A percentile compares a stretch with the other conserved stretches of the same genome.
Evolutionary conservation across 2,329 filamentous ascomycete genomes (phyloP).

Genomic region (Stemphylium beticola): DNA sequence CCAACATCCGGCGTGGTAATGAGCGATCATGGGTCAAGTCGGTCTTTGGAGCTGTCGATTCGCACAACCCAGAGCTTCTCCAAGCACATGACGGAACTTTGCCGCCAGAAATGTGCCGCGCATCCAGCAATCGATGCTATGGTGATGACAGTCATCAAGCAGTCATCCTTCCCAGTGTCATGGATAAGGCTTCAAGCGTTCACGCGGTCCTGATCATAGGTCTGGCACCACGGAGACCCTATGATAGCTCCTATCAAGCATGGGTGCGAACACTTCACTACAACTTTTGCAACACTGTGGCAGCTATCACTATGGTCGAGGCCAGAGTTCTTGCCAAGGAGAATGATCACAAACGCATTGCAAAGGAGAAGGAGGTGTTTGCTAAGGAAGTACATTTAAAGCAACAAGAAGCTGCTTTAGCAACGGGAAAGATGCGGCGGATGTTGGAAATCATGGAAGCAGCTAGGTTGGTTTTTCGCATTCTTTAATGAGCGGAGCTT

Average conservation of each 20-base stretch:
- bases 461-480: not conserved
- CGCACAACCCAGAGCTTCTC: not conserved
- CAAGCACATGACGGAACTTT: not conserved
- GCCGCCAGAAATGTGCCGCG: not conserved
- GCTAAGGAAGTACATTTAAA: not conserved
- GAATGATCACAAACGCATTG: constrained; percentile 1
- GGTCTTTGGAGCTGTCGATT: not conserved
- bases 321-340: not conserved
- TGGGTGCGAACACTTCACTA: constrained; percentile 8
- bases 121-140: constrained; percentile 5
- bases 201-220: constrained; percentile 1
- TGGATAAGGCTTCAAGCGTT: not conserved
- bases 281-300: constrained; percentile 5
- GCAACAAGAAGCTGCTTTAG: not conserved
- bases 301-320: not conserved
- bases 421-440: not conserved
- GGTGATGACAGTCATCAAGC: constrained; percentile 5
- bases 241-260: constrained; percentile 1
- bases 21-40: not conserved
- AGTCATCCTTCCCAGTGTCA: not conserved
- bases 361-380: not conserved
- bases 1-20: not conserved
- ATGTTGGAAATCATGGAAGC: constrained; percentile 6
- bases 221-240: constrained; percentile 4
- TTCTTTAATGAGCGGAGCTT: not conserved